Evolutionary conservation across 1,284 basidiomycete genomes (phyloP), one percentile per base, ranked within the genome.

Genomic region (Amylostereum chailletii): DNA sequence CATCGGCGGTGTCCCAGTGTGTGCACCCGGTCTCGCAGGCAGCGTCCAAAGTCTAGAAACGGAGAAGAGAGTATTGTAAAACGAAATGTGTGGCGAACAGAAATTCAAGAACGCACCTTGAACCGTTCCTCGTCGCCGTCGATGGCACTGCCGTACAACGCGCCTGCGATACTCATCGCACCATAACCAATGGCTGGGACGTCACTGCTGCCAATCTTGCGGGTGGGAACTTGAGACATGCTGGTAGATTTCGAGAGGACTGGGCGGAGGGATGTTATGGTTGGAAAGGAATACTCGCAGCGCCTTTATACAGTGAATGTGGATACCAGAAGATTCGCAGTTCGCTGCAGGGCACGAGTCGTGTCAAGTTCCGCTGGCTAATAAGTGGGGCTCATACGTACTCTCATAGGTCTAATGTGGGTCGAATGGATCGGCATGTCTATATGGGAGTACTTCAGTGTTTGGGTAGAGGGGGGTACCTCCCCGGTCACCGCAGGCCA

Each of bases 1-100:
- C 49, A 52, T 71, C 65, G 5, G 71, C 66, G 9, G 71, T 64
- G 53, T 72, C 71, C 72, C 72, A 75, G 51, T 63, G 65, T 3
- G 63, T 74, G 52, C 65, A 68, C 0, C 71, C 71, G 8, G 55
- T 53, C 43, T 63, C 66, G 34, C 67, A 57, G 1, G 67, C 68
- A n/a, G 67, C 60, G 48, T 74, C 71, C 7, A 74, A 47, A 40
- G 53, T 19, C 51, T 52, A 26, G 45, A 45, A 29, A 39, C 27
- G 27, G 19, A 33, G 32, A 26, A 2, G 33, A 19, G 19, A 4
- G 42, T n/a, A 8, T 6, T 42, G 29, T 27, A 34, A 5, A n/a
- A 19, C 27, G 37, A 26, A 26, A 39, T 31, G 6, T 31, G 2
- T 42, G 19, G 41, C 37, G 26, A 3, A 36, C 19, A 10, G 11